Evolutionary conservation across 2,329 filamentous ascomycete species (phyloP).

Genomic region (Phialocephala subalpina): DNA sequence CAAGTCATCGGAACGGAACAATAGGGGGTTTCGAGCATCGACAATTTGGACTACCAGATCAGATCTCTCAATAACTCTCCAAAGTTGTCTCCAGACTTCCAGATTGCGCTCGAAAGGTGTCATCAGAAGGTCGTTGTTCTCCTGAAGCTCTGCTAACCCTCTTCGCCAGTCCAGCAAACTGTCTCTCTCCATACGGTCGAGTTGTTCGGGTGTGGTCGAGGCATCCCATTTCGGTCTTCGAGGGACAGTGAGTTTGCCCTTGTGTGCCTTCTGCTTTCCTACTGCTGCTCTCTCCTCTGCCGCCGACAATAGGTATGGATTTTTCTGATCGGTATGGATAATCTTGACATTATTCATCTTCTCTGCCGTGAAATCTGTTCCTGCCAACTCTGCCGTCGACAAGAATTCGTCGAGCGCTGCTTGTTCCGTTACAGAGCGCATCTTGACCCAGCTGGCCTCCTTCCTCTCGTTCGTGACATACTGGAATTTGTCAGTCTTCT

Average conservation of each 20-base stretch:
- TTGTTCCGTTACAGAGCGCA: conserved; percentile 98
- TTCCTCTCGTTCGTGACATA: conserved; percentile 92
- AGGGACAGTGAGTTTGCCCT: conserved; percentile 82
- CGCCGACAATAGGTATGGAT: conserved; percentile 88
- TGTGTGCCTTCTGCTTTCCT: conserved; percentile 85
- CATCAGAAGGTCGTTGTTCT: conserved; percentile 94
- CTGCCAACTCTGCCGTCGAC: conserved; percentile 94
- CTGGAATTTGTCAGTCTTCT: conserved; percentile 48
- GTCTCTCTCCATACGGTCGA: conserved; percentile 82
- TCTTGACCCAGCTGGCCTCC: conserved; percentile 97
- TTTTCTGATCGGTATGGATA: conserved; percentile 95
- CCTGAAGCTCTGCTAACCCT: conserved; percentile 89
- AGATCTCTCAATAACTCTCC: conserved; percentile 96
- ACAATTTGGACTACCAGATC: conserved; percentile 98
- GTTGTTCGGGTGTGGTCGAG: conserved; percentile 80
- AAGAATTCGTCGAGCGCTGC: conserved; percentile 96
- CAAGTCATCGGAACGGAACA: conserved; percentile 94
- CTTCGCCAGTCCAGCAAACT: conserved; percentile 88
- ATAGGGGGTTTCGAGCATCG: conserved; percentile 90
- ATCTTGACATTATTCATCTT: conserved; percentile 99
- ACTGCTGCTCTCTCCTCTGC: conserved; percentile 81
- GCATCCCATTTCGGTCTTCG: conserved; percentile 89
- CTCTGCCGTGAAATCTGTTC: conserved; percentile 97
- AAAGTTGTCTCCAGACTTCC: conserved; percentile 97
- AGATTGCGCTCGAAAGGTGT: conserved; percentile 97